Conservation (phyloP, 768 basidiomycete species). For the Xerocomellus chrysenteron region DNA sequence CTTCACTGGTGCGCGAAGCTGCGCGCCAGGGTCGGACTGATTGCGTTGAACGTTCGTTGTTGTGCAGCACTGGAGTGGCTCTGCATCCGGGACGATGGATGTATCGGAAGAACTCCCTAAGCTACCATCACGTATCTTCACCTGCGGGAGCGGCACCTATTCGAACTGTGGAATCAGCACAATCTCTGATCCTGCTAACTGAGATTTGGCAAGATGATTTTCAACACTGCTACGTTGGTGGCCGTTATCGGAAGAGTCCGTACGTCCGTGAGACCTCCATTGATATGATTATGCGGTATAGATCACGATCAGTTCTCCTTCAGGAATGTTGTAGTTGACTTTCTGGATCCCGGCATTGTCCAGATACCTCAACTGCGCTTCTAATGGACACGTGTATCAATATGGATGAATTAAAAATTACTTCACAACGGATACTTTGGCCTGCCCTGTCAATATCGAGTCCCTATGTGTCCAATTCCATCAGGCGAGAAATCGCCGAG, state of each 20-base stretch:
- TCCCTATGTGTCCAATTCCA: slow-evolving; percentile 14
- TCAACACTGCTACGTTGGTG: slow-evolving; percentile 20
- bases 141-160: neutral
- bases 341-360: slow-evolving; percentile 21
- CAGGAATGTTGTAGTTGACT: slow-evolving; percentile 21
- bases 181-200: slow-evolving; percentile 19
- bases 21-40: slow-evolving; percentile 16
- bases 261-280: slow-evolving; percentile 26
- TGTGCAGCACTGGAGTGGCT: neutral
- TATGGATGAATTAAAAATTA: slow-evolving; percentile 9
- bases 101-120: neutral
- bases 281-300: slow-evolving; percentile 23
- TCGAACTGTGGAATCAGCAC: slow-evolving; percentile 20
- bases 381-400: slow-evolving; percentile 27
- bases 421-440: slow-evolving; percentile 8
- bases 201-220: slow-evolving; percentile 24
- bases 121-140: neutral
- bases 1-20: neutral
- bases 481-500: slow-evolving; percentile 18
- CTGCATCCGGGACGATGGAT: neutral
- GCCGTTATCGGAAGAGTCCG: slow-evolving; percentile 22
- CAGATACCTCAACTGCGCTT: slow-evolving; percentile 16
- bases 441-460: slow-evolving; percentile 6
- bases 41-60: slow-evolving; percentile 11
- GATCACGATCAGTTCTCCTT: slow-evolving; percentile 22